Evolutionary conservation across 139 green algal species (phyloP).

Genomic region (Auxenochlorella protothecoides): DNA sequence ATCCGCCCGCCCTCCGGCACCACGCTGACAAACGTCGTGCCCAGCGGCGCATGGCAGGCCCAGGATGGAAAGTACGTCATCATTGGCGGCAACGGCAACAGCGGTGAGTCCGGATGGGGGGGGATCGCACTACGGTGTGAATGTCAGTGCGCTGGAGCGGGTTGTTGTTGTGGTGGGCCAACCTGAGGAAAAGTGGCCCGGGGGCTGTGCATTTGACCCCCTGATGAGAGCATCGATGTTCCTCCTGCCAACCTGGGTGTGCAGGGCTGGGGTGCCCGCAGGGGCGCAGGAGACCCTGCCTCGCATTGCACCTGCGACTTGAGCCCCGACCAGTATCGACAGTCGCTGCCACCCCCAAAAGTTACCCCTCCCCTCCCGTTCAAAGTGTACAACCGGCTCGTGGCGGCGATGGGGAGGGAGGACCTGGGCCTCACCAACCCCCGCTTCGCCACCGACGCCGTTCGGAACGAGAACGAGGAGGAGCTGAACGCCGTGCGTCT

Average conservation of each 20-base stretch:
- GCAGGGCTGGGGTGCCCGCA: not conserved
- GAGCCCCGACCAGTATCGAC: not conserved
- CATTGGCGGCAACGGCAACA: constrained; percentile 64
- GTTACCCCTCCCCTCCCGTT: not conserved
- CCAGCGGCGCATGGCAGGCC: constrained; percentile 49
- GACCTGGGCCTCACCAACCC: constrained; percentile 57
- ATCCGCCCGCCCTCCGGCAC: constrained; percentile 42
- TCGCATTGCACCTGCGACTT: too few species aligned
- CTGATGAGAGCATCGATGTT: too few species aligned
- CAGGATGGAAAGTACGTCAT: constrained; percentile 45
- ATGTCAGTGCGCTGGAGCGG: not conserved
- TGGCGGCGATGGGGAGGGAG: constrained; percentile 52
- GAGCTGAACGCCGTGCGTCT: constrained; percentile 29
- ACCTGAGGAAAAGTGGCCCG: too few species aligned
- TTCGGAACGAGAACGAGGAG: constrained; percentile 25
- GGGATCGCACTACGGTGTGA: not conserved
- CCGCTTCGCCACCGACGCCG: constrained; percentile 45
- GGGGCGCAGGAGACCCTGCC: too few species aligned
- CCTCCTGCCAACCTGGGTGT: too few species aligned
- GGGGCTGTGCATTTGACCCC: too few species aligned
- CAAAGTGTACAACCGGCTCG: constrained; percentile 60
- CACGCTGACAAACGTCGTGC: constrained; percentile 70
- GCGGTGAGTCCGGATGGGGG: not conserved
- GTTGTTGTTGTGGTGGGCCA: too few species aligned
- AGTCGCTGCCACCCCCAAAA: not conserved